phyloP scores from a whole-genome alignment of 2,329 filamentous ascomycete species.

The Beauveria rudraprayagi region DNA sequence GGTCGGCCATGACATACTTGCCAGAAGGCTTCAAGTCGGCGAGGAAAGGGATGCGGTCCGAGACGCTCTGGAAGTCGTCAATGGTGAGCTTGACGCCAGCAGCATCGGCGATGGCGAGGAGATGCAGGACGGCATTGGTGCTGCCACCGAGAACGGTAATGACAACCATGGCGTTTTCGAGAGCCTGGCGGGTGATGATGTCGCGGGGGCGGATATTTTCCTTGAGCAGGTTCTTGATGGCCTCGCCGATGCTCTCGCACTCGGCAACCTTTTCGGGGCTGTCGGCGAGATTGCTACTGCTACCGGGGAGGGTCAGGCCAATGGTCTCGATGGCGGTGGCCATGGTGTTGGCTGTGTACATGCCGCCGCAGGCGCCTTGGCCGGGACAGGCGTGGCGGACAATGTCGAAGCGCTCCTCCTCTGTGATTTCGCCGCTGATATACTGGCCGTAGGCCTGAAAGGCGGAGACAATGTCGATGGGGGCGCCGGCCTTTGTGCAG shows the following conservation, averaged over 20 bases:
- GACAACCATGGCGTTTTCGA: conserved; percentile 78
- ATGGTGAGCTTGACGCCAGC: conserved; percentile 76
- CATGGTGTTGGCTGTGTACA: conserved; percentile 87
- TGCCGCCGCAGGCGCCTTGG: conserved; percentile 64
- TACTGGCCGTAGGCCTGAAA: conserved; percentile 98
- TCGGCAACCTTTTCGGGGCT: conserved; percentile 63
- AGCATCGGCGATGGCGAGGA: conserved; percentile 76
- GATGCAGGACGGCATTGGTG: conserved; percentile 77
- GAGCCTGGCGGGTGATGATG: conserved; percentile 71
- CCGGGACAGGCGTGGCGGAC: conserved; percentile 74
- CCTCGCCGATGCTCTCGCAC: conserved; percentile 62
- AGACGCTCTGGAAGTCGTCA: conserved; percentile 79
- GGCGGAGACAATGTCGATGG: conserved; percentile 90
- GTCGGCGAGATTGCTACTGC: conserved; percentile 71
- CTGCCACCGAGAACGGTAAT: conserved; percentile 77
- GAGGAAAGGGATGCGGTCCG: conserved; percentile 69
- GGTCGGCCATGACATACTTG: conserved; percentile 77
- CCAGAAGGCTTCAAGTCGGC: conserved; percentile 80
- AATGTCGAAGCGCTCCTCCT: conserved; percentile 88
- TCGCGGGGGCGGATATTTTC: conserved; percentile 72
- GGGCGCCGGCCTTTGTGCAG: conserved; percentile 65
- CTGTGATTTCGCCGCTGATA: conserved; percentile 81
- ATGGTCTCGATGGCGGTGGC: conserved; percentile 76
- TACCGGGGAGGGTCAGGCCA: conserved; percentile 74
- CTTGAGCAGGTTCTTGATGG: conserved; percentile 65